phyloP scores from a whole-genome alignment of 1,139 yeast species.

The Pichia sp. region DNA sequence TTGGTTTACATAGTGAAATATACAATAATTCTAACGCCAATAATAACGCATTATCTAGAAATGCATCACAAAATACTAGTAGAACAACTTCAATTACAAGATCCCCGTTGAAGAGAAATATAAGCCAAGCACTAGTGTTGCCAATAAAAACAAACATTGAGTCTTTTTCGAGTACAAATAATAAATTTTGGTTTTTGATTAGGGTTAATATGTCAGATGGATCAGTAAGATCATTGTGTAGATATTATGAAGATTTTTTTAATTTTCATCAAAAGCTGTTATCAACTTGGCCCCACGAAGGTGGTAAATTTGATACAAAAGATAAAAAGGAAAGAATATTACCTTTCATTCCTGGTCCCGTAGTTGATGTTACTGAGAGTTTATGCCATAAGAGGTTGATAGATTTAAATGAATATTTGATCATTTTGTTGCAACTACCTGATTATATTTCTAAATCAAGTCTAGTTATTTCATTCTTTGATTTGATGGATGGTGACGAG shows the following conservation, averaged over 20 bases:
- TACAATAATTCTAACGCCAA: background rate
- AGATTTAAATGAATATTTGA: conserved; percentile 77
- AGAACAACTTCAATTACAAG: conserved; percentile 8
- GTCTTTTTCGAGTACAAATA: conserved; percentile 67
- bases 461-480: conserved; percentile 67
- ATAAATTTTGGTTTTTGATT: conserved; percentile 84
- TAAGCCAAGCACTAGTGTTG: conserved; percentile 1
- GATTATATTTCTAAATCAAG: conserved; percentile 64
- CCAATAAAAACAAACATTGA: conserved; percentile 44
- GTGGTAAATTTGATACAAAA: conserved; percentile 63
- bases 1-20: conserved; percentile 42
- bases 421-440: conserved; percentile 70
- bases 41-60: conserved; percentile 6
- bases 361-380: conserved; percentile 84
- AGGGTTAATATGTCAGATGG: conserved; percentile 68
- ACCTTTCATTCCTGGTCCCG: conserved; percentile 96
- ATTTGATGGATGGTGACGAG: conserved; percentile 57
- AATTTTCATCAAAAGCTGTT: conserved; percentile 83
- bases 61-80: conserved; percentile 8
- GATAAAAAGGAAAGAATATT: conserved; percentile 62
- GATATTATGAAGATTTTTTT: conserved; percentile 94
- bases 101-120: conserved; percentile 1
- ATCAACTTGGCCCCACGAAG: conserved; percentile 85
- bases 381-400: conserved; percentile 80
- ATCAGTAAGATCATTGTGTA: conserved; percentile 61